Evolutionary conservation across 305 asterid species (phyloP).

Genomic region (Fraxinus floribunda): DNA sequence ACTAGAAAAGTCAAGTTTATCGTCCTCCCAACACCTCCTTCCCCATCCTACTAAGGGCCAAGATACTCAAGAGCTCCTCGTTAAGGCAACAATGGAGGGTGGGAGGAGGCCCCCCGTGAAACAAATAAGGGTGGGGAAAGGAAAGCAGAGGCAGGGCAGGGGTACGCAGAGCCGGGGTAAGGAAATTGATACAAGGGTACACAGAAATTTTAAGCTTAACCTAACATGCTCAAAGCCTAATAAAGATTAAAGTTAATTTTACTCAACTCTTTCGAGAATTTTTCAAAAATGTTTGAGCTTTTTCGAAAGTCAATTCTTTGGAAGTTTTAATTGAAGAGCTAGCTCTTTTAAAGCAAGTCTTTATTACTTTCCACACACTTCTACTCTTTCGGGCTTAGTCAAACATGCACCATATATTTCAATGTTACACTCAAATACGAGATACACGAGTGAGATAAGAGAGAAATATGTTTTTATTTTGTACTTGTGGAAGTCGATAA

Average conservation of each 20-base stretch:
- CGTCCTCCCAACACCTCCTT: background rate
- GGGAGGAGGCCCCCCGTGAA: background rate
- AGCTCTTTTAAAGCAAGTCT: background rate
- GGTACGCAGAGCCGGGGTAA: background rate
- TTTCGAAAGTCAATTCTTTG: background rate
- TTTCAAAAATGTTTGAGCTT: background rate
- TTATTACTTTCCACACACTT: background rate
- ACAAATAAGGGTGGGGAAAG: too few species aligned
- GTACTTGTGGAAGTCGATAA: background rate
- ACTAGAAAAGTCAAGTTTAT: background rate
- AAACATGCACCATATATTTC: background rate
- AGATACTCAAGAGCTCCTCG: background rate
- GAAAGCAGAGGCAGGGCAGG: background rate
- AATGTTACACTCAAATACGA: background rate
- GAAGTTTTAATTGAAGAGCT: background rate
- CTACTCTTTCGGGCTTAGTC: background rate
- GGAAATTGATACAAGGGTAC: background rate
- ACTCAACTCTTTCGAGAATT: too few species aligned
- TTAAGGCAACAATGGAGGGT: background rate
- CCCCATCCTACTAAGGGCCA: background rate
- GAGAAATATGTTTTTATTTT: background rate
- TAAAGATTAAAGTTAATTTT: background rate
- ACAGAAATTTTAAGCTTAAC: background rate
- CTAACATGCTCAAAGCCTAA: too few species aligned
- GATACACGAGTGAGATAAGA: background rate